A percentile compares a stretch with the other conserved stretches of the same genome.
Conservation (phyloP, 306 rosid genomes). For the Castanea crenata region DNA sequence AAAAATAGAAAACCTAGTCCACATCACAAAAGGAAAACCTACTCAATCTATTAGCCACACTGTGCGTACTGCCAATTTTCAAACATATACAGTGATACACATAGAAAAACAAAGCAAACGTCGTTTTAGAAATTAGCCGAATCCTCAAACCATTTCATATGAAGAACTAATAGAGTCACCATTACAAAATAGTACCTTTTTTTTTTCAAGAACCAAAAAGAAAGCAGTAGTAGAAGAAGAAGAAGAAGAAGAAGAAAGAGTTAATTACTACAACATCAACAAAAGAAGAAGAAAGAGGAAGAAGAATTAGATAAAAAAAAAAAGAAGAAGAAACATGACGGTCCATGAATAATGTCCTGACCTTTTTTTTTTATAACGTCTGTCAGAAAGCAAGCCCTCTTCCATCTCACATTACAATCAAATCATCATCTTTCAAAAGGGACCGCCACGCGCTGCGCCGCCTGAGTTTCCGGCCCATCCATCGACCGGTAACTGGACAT, state of each 20-base stretch:
- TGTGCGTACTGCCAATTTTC: neutral
- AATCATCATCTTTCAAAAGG: slow-evolving; percentile 29
- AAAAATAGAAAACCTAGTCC: slow-evolving; percentile 14
- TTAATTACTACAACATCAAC: slow-evolving; percentile 18
- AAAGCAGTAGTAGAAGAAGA: slow-evolving; percentile 6
- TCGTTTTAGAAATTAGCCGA: slow-evolving; percentile 7
- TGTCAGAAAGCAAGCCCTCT: slow-evolving; percentile 9
- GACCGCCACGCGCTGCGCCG: slow-evolving; percentile 25
- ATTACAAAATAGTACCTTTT: neutral
- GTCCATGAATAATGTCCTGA: slow-evolving; percentile 45
- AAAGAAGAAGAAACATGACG: slow-evolving; percentile 10
- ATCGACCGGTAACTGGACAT: slow-evolving; percentile 72
- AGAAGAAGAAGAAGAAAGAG: slow-evolving; percentile 1
- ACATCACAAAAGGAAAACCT: neutral
- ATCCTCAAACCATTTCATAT: slow-evolving; percentile 30
- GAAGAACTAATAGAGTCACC: slow-evolving; percentile 3
- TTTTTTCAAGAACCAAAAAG: neutral
- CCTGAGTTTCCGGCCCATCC: slow-evolving; percentile 52
- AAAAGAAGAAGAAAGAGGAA: neutral
- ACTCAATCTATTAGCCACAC: neutral
- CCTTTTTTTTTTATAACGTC: slow-evolving; percentile 33
- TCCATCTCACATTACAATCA: slow-evolving; percentile 6
- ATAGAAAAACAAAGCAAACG: neutral
- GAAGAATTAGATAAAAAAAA: neutral
- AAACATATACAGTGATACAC: neutral